Conservation (phyloP, 768 basidiomycete species). For the Suillus plorans region DNA sequence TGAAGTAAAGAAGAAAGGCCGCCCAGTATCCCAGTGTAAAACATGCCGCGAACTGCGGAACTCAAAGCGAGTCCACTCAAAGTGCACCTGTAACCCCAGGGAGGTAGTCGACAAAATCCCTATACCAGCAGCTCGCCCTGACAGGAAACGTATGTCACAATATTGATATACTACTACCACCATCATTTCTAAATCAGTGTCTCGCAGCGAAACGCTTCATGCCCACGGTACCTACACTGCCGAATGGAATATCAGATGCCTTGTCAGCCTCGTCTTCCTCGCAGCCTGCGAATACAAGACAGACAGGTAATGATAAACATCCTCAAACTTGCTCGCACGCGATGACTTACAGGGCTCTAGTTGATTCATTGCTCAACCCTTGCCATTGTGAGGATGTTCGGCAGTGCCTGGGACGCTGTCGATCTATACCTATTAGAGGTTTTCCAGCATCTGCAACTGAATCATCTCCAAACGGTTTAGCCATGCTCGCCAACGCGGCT, state of each 20-base stretch:
- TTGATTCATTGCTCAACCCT: constrained; percentile 61
- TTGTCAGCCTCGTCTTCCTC: constrained; percentile 27
- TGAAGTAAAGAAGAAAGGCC: constrained; percentile 91
- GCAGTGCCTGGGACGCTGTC: constrained; percentile 50
- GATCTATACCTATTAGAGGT: constrained; percentile 7
- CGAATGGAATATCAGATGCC: constrained; percentile 70
- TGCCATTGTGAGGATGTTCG: constrained; percentile 58
- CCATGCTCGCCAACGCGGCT: constrained; percentile 39
- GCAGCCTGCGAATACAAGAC: constrained; percentile 43
- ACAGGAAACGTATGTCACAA: constrained; percentile 31
- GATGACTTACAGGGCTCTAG: constrained; percentile 32
- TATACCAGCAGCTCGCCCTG: constrained; percentile 31
- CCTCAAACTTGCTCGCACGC: constrained; percentile 8
- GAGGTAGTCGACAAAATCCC: constrained; percentile 31
- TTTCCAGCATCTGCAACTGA: not conserved
- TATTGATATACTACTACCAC: not conserved
- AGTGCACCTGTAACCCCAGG: constrained; percentile 66
- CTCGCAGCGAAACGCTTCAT: constrained; percentile 63
- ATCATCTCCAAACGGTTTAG: constrained; percentile 24
- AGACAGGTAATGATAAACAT: constrained; percentile 42
- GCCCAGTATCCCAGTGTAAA: constrained; percentile 87
- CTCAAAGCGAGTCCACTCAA: constrained; percentile 78
- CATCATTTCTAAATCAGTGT: constrained; percentile 17
- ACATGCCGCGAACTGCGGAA: constrained; percentile 82
- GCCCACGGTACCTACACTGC: constrained; percentile 68